These are phyloP conservation scores for Calonectria crousiana DNA, from an alignment of 2,329 filamentous ascomycete species.

Conservation along the genomic window DNA sequence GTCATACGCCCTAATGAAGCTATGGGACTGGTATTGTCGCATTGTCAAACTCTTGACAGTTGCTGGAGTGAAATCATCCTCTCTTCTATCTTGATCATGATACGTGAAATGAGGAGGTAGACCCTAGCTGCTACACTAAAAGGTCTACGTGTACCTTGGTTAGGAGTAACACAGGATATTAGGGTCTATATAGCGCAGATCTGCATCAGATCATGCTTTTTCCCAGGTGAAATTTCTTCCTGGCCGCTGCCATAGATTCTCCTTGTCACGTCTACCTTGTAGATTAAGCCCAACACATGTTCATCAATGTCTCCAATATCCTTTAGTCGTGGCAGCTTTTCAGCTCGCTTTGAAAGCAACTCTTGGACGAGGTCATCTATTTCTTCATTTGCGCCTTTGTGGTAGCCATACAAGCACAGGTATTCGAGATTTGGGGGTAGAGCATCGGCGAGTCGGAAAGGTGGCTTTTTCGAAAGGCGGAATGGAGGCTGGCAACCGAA, in stretches of 20 bases:
- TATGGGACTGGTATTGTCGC: neutral
- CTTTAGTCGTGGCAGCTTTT: neutral
- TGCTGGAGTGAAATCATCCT: neutral
- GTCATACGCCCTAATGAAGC: neutral
- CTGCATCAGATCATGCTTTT: neutral
- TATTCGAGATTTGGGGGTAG: slow-evolving; percentile 23
- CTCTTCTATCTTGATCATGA: neutral
- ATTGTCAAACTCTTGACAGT: neutral
- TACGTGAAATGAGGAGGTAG: no score
- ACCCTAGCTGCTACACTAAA: no score
- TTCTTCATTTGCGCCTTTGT: neutral
- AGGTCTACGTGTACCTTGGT: no score
- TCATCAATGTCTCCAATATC: slow-evolving; percentile 12
- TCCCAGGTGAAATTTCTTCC: neutral
- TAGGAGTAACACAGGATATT: no score
- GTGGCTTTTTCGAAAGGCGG: neutral
- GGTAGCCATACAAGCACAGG: slow-evolving; percentile 23
- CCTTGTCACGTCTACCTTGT: neutral
- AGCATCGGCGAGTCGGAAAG: slow-evolving; percentile 21
- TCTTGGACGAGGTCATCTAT: slow-evolving; percentile 21
- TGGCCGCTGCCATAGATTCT: slow-evolving; percentile 10
- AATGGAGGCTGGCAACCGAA: neutral
- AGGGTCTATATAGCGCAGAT: no score
- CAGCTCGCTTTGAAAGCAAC: slow-evolving; percentile 8
- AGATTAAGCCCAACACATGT: neutral